Conservation (phyloP, 768 basidiomycete species). For the Albatrellus ellisii region DNA sequence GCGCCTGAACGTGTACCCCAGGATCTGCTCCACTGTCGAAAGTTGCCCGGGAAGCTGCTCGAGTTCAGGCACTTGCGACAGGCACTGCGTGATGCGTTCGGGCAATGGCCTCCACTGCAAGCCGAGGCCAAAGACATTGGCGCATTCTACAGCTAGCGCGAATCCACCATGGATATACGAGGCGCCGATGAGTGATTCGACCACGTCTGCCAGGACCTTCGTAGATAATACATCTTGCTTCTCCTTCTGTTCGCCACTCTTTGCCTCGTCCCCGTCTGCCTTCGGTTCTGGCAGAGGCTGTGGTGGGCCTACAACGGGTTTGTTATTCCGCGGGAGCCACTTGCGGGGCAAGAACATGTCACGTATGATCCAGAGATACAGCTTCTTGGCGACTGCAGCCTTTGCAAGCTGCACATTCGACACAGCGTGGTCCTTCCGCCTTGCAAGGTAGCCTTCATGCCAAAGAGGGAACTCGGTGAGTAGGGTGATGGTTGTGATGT, state of each 20-base stretch:
- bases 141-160: conserved; percentile 44
- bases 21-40: conserved; percentile 43
- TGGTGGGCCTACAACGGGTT: conserved; percentile 14
- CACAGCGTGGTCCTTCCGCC: conserved; percentile 62
- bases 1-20: conserved; percentile 51
- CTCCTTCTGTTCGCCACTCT: conserved; percentile 21
- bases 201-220: conserved; percentile 76
- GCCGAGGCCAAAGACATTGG: conserved; percentile 45
- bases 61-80: conserved; percentile 25
- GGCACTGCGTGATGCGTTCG: conserved; percentile 31
- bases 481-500: conserved; percentile 42
- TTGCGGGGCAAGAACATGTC: conserved; percentile 27
- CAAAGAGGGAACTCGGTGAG: conserved; percentile 54
- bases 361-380: conserved; percentile 64
- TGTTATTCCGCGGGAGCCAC: conserved; percentile 26
- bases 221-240: conserved; percentile 44
- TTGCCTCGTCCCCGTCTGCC: conserved; percentile 14
- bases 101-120: conserved; percentile 42
- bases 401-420: conserved; percentile 60
- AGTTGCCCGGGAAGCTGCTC: conserved; percentile 37
- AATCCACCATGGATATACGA: conserved; percentile 58
- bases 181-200: conserved; percentile 76
- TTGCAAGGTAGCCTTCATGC: conserved; percentile 68
- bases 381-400: conserved; percentile 33
- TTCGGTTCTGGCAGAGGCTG: background rate